Conservation (phyloP, 768 basidiomycete species). For the Macrolepiota dolichaula region DNA sequence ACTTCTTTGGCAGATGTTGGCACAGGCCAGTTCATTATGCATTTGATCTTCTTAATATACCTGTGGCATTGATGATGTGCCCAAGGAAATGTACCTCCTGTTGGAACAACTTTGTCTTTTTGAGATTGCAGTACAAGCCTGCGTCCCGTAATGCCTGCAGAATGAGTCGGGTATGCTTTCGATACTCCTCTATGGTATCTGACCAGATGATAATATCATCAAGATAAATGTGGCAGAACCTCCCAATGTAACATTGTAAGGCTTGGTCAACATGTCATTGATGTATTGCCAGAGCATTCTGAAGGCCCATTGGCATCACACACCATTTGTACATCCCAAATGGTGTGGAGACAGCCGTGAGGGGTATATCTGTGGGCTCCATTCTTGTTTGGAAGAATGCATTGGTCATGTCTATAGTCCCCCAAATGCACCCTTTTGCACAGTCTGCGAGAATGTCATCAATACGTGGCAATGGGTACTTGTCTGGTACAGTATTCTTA, state of each 20-base stretch:
- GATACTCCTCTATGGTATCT: conserved; percentile 14
- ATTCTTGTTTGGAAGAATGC: conserved; percentile 23
- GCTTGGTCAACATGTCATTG: conserved; percentile 22
- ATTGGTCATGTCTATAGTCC: conserved; percentile 22
- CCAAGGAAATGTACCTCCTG: conserved; percentile 26
- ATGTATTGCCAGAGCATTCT: conserved; percentile 25
- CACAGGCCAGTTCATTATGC: conserved; percentile 25
- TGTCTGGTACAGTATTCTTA: conserved; percentile 24
- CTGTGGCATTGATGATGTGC: conserved; percentile 30
- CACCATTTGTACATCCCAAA: conserved; percentile 38
- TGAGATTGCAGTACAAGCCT: conserved; percentile 8
- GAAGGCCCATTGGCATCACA: conserved; percentile 33
- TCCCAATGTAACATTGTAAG: conserved; percentile 19
- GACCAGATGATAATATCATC: conserved; percentile 26
- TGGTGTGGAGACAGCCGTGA: conserved; percentile 34
- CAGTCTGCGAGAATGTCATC: conserved; percentile 32
- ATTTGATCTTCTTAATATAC: conserved; percentile 23
- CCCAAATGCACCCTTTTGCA: conserved; percentile 28
- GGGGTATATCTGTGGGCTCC: conserved; percentile 19
- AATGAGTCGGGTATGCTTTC: background rate
- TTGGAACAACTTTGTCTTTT: conserved; percentile 20
- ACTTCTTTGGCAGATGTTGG: conserved; percentile 10
- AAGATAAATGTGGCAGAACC: conserved; percentile 23
- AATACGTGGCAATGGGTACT: conserved; percentile 24
- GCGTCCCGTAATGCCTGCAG: conserved; percentile 13